Evolutionary conservation across 148 eudicot species (phyloP), one percentile per base, ranked within the genome.

Genomic region (Cornus florida): DNA sequence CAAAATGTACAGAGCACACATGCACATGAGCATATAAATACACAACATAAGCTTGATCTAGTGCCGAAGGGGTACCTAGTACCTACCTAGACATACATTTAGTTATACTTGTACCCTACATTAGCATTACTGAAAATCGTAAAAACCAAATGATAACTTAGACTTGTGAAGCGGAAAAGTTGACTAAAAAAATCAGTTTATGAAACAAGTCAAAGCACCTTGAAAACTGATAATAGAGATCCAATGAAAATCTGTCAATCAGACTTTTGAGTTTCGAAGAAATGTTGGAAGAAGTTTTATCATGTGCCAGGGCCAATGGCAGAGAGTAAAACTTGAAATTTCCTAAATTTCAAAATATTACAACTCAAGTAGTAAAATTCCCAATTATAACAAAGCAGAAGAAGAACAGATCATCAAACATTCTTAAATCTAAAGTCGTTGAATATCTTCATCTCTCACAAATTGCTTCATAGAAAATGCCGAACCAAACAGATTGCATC

Each of bases 321-420:
- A 48, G 2, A 48, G 7, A 8, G 12, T 48, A 8, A 48, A 48
- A 57, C 20, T 57, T 2, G 20, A 75, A 46, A 62, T 38, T 64
- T 75, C 31, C 57, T 64, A 8, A 35, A 38, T 22, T 64, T 11
- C 2, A 39, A 70, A 11, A 19, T 20, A 20, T 35, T 70, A 38
- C 32, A 35, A 64, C 38, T 35, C 38, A 35, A 35, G 3, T 35
- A 22, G 13, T 75, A 22, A 22, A 75, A 5, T 75, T 11, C 38
- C 57, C 59, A 75, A 35, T 22, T 39, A 35, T 75, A 75, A 75
- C n/a, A n/a, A 5, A 4, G 35, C 53, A 57, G 64, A 57, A 74
- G 77, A 64, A 62, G 62, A 62, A 7, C n/a, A 33, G 33, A 5
- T 43, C 19, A 35, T 35, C 31, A 14, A 41, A 75, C 17, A 62